Evolutionary conservation across 139 green algal species (phyloP).

Genomic region (Tetradesmus lagerheimii): DNA sequence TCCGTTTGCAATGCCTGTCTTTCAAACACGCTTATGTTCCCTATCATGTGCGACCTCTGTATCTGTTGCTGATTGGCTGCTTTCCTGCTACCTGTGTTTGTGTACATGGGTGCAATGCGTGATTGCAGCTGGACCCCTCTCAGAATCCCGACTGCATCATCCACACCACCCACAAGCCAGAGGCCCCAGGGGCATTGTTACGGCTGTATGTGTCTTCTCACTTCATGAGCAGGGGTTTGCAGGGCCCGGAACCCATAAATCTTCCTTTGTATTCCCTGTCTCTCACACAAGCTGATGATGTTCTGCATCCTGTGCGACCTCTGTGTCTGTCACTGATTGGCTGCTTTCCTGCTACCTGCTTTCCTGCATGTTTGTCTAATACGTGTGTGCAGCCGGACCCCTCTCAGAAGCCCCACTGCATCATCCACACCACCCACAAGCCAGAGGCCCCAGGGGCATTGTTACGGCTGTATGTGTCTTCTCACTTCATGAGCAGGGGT

Average conservation of each 20-base stretch:
- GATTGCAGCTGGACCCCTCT: background rate
- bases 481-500: constrained; percentile 51
- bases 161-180: constrained; percentile 16
- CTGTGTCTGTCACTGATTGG: no score
- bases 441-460: constrained; percentile 48
- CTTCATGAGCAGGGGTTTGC: constrained; percentile 58
- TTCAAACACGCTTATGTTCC: no score
- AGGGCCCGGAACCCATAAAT: background rate
- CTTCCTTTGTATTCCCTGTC: no score
- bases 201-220: constrained; percentile 63
- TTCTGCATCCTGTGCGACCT: no score
- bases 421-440: constrained; percentile 21
- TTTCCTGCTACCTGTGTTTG: no score
- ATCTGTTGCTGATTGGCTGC: no score
- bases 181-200: constrained; percentile 52
- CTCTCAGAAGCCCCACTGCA: background rate
- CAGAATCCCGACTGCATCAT: constrained; percentile 11
- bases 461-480: constrained; percentile 67
- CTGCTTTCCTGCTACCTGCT: no score
- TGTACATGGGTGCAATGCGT: no score
- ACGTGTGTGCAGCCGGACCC: background rate
- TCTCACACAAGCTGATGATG: no score
- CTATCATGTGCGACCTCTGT: no score
- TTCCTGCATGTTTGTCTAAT: no score
- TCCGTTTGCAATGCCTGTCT: no score